phyloP scores from a whole-genome alignment of 2,329 filamentous ascomycete genomes.

The Biscogniauxia sp. region DNA sequence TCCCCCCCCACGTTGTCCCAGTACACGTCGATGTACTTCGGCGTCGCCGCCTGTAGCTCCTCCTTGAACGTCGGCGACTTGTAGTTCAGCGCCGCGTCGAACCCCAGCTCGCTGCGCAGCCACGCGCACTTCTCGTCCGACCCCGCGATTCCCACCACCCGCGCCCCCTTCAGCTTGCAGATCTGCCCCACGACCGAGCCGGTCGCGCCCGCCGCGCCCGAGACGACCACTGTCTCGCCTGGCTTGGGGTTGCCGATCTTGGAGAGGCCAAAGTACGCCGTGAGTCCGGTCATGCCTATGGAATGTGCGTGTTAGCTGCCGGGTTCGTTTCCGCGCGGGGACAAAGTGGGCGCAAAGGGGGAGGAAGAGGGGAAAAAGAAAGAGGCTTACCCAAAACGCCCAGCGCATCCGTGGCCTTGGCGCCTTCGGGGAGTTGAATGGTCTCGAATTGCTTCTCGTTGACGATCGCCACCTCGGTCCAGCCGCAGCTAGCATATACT shows the following conservation, averaged over 20 bases:
- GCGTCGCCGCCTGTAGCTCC: conserved; percentile 52
- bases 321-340: neutral
- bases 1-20: conserved; percentile 70
- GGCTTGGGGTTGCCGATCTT: conserved; percentile 65
- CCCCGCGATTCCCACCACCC: conserved; percentile 65
- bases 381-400: conserved; percentile 48
- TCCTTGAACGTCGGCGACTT: conserved; percentile 51
- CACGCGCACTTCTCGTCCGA: conserved; percentile 63
- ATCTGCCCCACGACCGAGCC: conserved; percentile 76
- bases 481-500: conserved; percentile 56
- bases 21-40: conserved; percentile 56
- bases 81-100: conserved; percentile 60
- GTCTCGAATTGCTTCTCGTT: conserved; percentile 48
- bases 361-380: too few relatives aligned
- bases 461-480: conserved; percentile 65
- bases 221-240: conserved; percentile 75
- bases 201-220: conserved; percentile 74
- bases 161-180: conserved; percentile 65
- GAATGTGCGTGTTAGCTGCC: neutral
- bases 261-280: conserved; percentile 72
- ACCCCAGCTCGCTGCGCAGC: conserved; percentile 54
- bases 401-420: conserved; percentile 56
- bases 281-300: conserved; percentile 62
- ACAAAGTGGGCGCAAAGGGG: too few relatives aligned
- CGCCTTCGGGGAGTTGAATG: conserved; percentile 39